These are phyloP conservation scores for Colletotrichum godetiae DNA, from an alignment of 2,329 filamentous ascomycete species.

Conservation along the genomic window DNA sequence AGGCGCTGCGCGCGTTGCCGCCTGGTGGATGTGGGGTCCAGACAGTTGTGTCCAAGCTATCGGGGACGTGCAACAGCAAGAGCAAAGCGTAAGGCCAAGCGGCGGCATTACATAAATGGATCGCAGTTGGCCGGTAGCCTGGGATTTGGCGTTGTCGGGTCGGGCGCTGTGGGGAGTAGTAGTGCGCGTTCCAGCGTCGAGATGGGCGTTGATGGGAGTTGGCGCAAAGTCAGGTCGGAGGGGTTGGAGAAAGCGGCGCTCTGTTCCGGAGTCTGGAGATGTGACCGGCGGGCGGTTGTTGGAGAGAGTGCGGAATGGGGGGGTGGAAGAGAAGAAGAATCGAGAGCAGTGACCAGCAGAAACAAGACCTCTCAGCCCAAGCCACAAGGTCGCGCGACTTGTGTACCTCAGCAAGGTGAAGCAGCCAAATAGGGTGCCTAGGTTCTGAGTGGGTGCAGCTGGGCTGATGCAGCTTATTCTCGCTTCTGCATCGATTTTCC, in stretches of 20 bases:
- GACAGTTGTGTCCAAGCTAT: constrained; percentile 34
- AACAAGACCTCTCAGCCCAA: neutral
- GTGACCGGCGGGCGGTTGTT: constrained; percentile 9
- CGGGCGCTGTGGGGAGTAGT: constrained; percentile 14
- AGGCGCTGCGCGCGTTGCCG: constrained; percentile 36
- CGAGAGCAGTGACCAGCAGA: neutral
- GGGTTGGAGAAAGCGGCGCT: constrained; percentile 16
- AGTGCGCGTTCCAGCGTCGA: constrained; percentile 17
- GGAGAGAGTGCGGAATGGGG: constrained; percentile 5
- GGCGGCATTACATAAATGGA: constrained; percentile 33
- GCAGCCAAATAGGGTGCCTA: constrained; percentile 4
- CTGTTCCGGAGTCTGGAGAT: neutral
- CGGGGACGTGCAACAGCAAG: constrained; percentile 27
- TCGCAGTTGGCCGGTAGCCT: constrained; percentile 20
- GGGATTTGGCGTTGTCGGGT: constrained; percentile 3
- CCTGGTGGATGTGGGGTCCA: constrained; percentile 35
- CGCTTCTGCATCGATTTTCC: constrained; percentile 32
- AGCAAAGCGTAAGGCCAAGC: constrained; percentile 32
- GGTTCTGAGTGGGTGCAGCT: constrained; percentile 27
- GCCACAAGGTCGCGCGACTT: neutral
- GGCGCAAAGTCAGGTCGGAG: constrained; percentile 21
- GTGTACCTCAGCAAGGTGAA: constrained; percentile 23
- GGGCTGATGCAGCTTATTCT: constrained; percentile 35
- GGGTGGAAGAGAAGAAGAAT: constrained; percentile 9
- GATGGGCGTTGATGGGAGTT: constrained; percentile 4